phyloP scores from a whole-genome alignment of 176 grass and related monocot species.

The Melocanna baccifera region DNA sequence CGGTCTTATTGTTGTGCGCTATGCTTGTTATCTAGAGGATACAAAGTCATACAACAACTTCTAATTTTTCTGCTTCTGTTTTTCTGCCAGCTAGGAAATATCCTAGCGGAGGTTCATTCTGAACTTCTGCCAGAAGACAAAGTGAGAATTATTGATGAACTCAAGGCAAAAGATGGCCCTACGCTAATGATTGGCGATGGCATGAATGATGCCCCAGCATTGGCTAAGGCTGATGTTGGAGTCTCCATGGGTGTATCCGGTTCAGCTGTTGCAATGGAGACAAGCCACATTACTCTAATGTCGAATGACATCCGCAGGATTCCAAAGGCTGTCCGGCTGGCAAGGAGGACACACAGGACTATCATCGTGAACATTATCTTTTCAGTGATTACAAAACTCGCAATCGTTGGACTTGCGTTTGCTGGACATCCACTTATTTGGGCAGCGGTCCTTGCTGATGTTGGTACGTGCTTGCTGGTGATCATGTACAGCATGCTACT shows the following conservation, averaged over 20 bases:
- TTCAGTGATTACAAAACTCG: constrained; percentile 69
- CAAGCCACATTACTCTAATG: constrained; percentile 92
- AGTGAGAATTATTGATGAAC: constrained; percentile 68
- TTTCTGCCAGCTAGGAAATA: constrained; percentile 59
- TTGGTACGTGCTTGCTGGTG: constrained; percentile 90
- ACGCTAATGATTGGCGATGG: constrained; percentile 91
- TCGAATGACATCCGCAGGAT: constrained; percentile 91
- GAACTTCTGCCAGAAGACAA: constrained; percentile 93
- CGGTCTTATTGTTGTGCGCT: background rate
- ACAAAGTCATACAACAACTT: background rate
- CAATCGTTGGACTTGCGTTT: constrained; percentile 62
- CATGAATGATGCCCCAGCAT: constrained; percentile 91
- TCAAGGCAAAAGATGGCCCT: constrained; percentile 63
- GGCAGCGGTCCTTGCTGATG: constrained; percentile 96
- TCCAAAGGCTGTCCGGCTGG: constrained; percentile 63
- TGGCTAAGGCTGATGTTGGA: constrained; percentile 84
- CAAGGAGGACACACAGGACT: constrained; percentile 64
- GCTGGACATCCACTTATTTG: constrained; percentile 78
- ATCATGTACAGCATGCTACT: constrained; percentile 96
- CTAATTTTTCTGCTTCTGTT: background rate
- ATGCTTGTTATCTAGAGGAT: background rate
- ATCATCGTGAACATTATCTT: constrained; percentile 77
- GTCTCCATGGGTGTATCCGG: constrained; percentile 97
- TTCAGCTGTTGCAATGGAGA: constrained; percentile 91
- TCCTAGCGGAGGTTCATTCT: constrained; percentile 60